Percentiles rank a stretch among this genome's conserved stretches.
These are phyloP conservation scores for Pluteus cervinus DNA, from an alignment of 768 basidiomycete genomes.

Conservation along the genomic window DNA sequence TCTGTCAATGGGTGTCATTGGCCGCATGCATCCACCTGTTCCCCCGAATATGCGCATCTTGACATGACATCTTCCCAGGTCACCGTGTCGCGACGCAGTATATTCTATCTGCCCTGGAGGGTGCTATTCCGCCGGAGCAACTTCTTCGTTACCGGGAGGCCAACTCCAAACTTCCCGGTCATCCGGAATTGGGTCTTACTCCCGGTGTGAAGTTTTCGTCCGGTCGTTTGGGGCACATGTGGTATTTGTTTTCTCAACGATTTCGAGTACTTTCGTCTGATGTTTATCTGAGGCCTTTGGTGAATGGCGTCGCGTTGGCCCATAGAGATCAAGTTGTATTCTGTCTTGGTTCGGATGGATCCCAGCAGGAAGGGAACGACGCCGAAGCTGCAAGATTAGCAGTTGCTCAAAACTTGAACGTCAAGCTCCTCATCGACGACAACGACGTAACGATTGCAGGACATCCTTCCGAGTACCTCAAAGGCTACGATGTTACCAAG, in stretches of 20 bases:
- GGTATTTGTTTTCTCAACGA: conserved; percentile 30
- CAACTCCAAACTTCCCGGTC: conserved; percentile 81
- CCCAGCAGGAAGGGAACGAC: conserved; percentile 89
- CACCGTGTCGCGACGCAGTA: conserved; percentile 92
- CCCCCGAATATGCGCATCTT: background rate
- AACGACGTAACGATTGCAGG: conserved; percentile 93
- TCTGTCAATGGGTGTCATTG: background rate
- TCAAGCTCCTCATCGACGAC: conserved; percentile 85
- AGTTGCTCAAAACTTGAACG: conserved; percentile 75
- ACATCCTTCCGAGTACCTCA: conserved; percentile 81
- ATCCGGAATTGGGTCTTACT: conserved; percentile 84
- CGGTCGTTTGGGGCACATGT: conserved; percentile 89
- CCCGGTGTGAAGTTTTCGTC: conserved; percentile 94
- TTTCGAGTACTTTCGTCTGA: background rate
- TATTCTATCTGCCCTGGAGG: conserved; percentile 73
- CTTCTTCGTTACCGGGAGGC: conserved; percentile 84
- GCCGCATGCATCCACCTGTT: conserved; percentile 5
- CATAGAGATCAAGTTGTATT: conserved; percentile 74
- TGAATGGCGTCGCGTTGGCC: conserved; percentile 81
- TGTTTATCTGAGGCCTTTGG: conserved; percentile 45
- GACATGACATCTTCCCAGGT: conserved; percentile 33
- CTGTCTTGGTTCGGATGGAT: conserved; percentile 84
- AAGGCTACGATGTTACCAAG: conserved; percentile 65
- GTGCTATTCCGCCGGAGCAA: conserved; percentile 64
- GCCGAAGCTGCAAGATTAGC: conserved; percentile 86